Base-by-base conservation (phyloP, 352 stramenopile genomes). In the Globisporangium okanoganense region DNA sequence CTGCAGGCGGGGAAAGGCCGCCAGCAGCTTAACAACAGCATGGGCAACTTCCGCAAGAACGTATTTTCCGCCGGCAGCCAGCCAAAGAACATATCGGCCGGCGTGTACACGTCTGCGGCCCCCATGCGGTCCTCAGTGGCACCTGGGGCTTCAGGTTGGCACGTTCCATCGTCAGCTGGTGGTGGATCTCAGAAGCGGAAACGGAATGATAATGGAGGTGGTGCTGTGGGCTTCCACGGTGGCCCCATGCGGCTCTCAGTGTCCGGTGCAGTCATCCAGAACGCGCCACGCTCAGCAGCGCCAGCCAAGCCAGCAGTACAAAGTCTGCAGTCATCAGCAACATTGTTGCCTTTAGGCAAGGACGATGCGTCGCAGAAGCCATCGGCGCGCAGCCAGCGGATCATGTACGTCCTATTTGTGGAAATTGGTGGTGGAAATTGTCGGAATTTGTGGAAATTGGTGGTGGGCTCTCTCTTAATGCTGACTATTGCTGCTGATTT, bases 31-130 rank as follows among this genome's bases (percentile, higher is more conserved):
- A 94, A 92, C 48, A 90, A 85, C 56, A 78, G 72, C 24, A 69
- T 85, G 27, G 78, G 75, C 18, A 87, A 64, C 31, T 78, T 89
- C 51, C 79, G 84, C 20, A 90, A 89, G 59, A 66, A 75, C 14
- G 54, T 92, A 7, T 92, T 93, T 56, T 67, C 72, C 25, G 67
- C 61, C 2, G 66, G 77, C 40, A 72, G 67, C 8, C 74, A 84
- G 38, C 70, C 81, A 1, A 92, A 91, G 49, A 94, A 92, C 56
- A 70, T 94, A 27, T 94, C 85, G 18, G 75, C 81, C 1, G 85
- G 85, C 12, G 79, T 90, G n/a, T 94, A 92, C 63, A 79, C 68
- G 29, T 79, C 70, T 27, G 61, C 51, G n/a, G 64, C 61, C 25
- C 60, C 14, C 35, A 57, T 51, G 67, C 36, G 3, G 6, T 67